Evolutionary conservation across 1,284 basidiomycete genomes (phyloP), one percentile per base, ranked within the genome.

Genomic region (Rhizoctonia solani): DNA sequence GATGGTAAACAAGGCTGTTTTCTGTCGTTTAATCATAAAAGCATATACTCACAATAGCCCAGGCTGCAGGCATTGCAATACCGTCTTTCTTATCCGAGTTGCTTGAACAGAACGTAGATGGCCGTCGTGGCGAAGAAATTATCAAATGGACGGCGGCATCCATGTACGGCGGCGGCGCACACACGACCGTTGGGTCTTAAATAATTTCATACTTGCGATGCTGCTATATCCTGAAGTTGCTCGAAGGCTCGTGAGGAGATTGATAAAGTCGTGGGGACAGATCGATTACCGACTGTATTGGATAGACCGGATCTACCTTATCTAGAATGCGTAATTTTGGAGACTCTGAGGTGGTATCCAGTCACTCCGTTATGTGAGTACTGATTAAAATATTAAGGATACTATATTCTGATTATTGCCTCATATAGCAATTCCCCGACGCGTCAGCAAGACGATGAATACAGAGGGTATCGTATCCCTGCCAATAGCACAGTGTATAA

Each of bases 211-310:
- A 13, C 44, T 69, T 2, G 63, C 59, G 23, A 69, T 69, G 68
- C 32, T 59, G 16, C 30, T 66, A 8, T 67, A 61, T 47, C 69
- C 69, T 1, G 50, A 67, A 1, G 56, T 65, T 4, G 68, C 56
- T 13, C 32, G 23, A 61, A 41, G 41, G 68, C 68, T 1, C 56
- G 46, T 14, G 50, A 63, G 21, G 69, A 71, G 37, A 66, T 71
- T 16, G 69, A 71, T 54, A 54, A 65, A 23, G 65, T 69, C 3
- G 49, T 69, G 6, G 68, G 68, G 21, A n/a, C 41, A 16, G 58
- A 63, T 16, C 47, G 70, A 32, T 21, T 68, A 8, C 70, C 70
- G 13, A 55, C 39, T 13, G 46, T 69, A 8, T 34, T 23, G 9
- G 68, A 69, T 21, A 34, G 56, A 34, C 37, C 47, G 16, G 42